phyloP scores from a whole-genome alignment of 2,329 filamentous ascomycete species.

The Cordyceps tenuipes region DNA sequence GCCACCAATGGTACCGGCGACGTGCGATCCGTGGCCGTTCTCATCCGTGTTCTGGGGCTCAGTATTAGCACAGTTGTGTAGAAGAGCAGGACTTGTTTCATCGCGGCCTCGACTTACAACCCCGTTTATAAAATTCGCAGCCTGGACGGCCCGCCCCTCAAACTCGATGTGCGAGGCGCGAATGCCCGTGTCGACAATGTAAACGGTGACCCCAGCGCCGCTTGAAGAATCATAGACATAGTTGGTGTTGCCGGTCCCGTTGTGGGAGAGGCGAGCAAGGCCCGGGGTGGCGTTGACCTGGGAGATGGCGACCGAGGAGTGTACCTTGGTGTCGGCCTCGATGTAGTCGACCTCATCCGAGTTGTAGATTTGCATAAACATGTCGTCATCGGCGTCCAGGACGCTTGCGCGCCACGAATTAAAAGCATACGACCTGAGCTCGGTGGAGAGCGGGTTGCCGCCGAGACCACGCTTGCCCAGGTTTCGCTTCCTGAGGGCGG shows the following conservation, averaged over 20 bases:
- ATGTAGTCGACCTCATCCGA: conserved; percentile 43
- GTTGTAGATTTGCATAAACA: conserved; percentile 40
- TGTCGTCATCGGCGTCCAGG: conserved; percentile 42
- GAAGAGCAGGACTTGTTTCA: not conserved
- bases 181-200: conserved; percentile 53
- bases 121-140: conserved; percentile 36
- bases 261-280: conserved; percentile 44
- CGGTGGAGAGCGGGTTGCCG: conserved; percentile 40
- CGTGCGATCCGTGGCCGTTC: conserved; percentile 50
- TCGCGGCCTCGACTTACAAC: conserved; percentile 23
- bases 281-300: conserved; percentile 47
- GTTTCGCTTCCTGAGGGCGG: conserved; percentile 48
- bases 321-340: conserved; percentile 44
- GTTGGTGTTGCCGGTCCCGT: conserved; percentile 21
- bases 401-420: conserved; percentile 44
- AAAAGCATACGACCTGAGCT: conserved; percentile 39
- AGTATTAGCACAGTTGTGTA: not conserved
- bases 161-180: conserved; percentile 40
- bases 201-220: conserved; percentile 42
- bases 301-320: conserved; percentile 33
- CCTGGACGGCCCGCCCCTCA: conserved; percentile 38
- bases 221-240: conserved; percentile 36
- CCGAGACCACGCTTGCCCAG: conserved; percentile 40
- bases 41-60: conserved; percentile 33
- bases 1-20: conserved; percentile 48